phyloP scores from a whole-genome alignment of 164 flowering plant species.

The Umbilicus rupestris region DNA sequence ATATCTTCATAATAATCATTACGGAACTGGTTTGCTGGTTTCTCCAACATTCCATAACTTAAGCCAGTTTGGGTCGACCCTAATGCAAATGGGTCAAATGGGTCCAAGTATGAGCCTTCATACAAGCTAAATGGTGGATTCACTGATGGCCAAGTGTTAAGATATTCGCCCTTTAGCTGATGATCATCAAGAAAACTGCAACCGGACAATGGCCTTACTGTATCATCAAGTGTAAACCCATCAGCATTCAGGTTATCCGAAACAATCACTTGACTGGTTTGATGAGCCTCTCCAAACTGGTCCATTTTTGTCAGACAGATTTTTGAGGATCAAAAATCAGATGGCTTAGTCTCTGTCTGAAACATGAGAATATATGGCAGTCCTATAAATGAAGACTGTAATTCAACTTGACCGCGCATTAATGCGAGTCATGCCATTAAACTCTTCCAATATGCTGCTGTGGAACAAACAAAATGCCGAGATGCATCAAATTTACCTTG shows the following conservation, averaged over 20 bases:
- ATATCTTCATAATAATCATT: constrained; percentile 15
- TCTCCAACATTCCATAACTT: background rate
- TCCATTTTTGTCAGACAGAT: background rate
- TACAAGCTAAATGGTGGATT: background rate
- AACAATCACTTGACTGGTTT: background rate
- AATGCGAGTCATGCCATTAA: background rate
- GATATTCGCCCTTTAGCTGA: background rate
- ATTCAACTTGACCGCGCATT: background rate
- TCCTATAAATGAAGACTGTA: constrained; percentile 3
- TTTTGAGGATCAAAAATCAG: background rate
- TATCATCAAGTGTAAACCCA: background rate
- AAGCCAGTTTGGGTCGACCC: background rate
- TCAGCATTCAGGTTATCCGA: background rate
- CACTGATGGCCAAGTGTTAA: background rate
- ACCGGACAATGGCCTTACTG: background rate
- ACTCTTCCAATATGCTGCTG: too few species aligned
- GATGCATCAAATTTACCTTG: too few species aligned
- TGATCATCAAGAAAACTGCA: background rate
- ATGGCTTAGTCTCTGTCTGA: background rate
- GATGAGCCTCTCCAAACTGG: constrained; percentile 1
- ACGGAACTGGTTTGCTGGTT: constrained; percentile 1
- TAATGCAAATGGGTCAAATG: background rate
- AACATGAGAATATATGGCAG: background rate
- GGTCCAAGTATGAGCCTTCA: background rate
- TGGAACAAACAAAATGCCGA: background rate